Base-by-base conservation (phyloP, 768 basidiomycete genomes). In the Porpolomopsis calyptriformis region DNA sequence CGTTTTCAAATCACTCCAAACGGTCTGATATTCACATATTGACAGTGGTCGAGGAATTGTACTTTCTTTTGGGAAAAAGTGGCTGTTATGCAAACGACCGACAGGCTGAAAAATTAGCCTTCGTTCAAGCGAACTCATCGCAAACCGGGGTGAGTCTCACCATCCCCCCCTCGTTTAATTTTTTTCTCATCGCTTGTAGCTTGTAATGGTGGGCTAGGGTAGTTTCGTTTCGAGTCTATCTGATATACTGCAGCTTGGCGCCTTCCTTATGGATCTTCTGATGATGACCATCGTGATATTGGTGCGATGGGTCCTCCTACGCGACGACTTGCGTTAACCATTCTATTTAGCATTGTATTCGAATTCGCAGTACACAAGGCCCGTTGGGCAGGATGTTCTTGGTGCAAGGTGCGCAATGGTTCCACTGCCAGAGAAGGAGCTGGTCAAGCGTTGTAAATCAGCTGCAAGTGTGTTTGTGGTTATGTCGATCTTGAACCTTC, bases 291-390 rank as follows among this genome's bases (percentile, higher is more conserved):
- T 55, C 37, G 53, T 59, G 36, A 42, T 48, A 16, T 10, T 56
- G 22, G 56, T 59, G 49, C 25, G 5, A 2, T 37, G 4, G 8
- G n/a, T 29, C 12, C n/a, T 26, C 22, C 39, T 44, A 11, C n/a
- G 10, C 29, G 27, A 29, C 4, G 29, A 25, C 18, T 26, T 45
- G 24, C 22, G 16, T 29, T 40, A 38, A 18, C 44, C 16, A 11
- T 4, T 26, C 10, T 19, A 26, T 27, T 12, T 29, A 60, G 59
- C 55, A 59, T 47, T 60, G 59, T 42, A 24, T 57, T 35, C 49
- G 51, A 9, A 57, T 52, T 23, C 54, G 56, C 18, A 57, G 56
- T 24, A 47, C 52, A 4, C 59, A 57, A 48, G 56, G 57, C 10
- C 42, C 42, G 1, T 42, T 60, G 16, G 59, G 55, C 8, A 57